Evolutionary conservation across 2,329 filamentous ascomycete species (phyloP), one percentile per base, ranked within the genome.

Genomic region (Rhexocercosporidium sp.): DNA sequence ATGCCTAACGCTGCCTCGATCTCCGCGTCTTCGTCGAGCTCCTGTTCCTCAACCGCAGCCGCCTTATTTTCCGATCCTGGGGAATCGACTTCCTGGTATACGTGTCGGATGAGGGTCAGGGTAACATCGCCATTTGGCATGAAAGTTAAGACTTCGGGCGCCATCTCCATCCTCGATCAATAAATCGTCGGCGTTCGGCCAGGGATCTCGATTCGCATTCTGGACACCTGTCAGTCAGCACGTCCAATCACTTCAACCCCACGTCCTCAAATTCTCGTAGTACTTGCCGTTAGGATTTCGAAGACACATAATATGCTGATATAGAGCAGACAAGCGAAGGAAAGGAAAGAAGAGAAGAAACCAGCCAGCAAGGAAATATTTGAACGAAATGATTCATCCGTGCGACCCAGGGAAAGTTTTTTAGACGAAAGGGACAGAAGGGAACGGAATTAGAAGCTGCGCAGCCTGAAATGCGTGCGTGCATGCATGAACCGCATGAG

Each of bases 121-220:
- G 69, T 73, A 7, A 72, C 65, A 69, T 73, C 72, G 67, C 72
- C 72, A 66, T 73, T 71, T 62, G 72, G 72, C 70, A 71, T 70
- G 62, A 73, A 73, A 54, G 63, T 64, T 64, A 72, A 41, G 27
- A 63, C 64, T 69, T 73, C 72, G 25, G 69, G 66, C 66, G 63
- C 72, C 72, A 72, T 73, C 31, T 53, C 62, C 54, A 41, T 44
- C 62, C 31, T 63, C 47, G 47, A 57, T 46, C 66, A 29, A 47
- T 53, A 41, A 27, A 59, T 62, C 61, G 25, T 49, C 54, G 47
- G 44, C 49, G 37, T 27, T 22, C 56, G 46, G 34, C 57, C 59
- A 64, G 47, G 44, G 44, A 62, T 57, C 46, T 63, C 57, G 47
- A 62, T 57, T 62, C 57, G 49, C 44, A 57, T 51, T 59, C 66